Evolutionary conservation across 2,329 filamentous ascomycete species (phyloP).

Genomic region (Claviceps africana): DNA sequence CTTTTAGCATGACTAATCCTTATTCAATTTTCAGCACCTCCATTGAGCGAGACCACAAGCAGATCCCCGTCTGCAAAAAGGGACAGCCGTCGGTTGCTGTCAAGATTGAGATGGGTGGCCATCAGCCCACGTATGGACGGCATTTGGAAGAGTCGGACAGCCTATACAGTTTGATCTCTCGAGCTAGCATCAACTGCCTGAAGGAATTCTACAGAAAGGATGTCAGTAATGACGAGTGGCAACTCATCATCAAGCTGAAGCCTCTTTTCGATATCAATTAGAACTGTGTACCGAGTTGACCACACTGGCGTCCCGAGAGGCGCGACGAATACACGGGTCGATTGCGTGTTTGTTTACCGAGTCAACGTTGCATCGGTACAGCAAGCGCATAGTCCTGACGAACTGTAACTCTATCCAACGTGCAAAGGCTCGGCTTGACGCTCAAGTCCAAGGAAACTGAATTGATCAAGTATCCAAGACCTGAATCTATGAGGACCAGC

Average conservation of each 20-base stretch:
- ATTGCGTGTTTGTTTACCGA: not conserved
- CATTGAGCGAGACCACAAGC: slow-evolving; percentile 96
- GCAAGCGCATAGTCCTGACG: not conserved
- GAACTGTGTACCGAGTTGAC: slow-evolving; percentile 9
- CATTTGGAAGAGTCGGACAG: slow-evolving; percentile 85
- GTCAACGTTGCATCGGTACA: not conserved
- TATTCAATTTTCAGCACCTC: slow-evolving; percentile 48
- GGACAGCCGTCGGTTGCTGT: slow-evolving; percentile 93
- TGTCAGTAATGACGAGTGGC: slow-evolving; percentile 86
- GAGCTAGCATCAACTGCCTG: slow-evolving; percentile 80
- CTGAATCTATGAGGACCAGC: not conserved
- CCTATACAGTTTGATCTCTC: slow-evolving; percentile 77
- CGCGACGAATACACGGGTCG: not conserved
- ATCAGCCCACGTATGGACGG: slow-evolving; percentile 87
- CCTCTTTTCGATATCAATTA: slow-evolving; percentile 77
- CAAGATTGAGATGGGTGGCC: slow-evolving; percentile 88
- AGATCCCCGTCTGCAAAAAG: slow-evolving; percentile 82
- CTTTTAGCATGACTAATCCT: not conserved
- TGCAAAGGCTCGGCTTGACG: too few species aligned
- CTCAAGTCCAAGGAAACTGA: too few species aligned
- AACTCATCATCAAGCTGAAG: slow-evolving; percentile 89
- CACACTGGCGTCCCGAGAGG: not conserved
- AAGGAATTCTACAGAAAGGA: slow-evolving; percentile 92
- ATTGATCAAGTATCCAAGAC: not conserved
- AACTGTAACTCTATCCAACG: not conserved